Evolutionary conservation across 805 yeast genomes (phyloP).

Genomic region (Lipomyces lipofer): DNA sequence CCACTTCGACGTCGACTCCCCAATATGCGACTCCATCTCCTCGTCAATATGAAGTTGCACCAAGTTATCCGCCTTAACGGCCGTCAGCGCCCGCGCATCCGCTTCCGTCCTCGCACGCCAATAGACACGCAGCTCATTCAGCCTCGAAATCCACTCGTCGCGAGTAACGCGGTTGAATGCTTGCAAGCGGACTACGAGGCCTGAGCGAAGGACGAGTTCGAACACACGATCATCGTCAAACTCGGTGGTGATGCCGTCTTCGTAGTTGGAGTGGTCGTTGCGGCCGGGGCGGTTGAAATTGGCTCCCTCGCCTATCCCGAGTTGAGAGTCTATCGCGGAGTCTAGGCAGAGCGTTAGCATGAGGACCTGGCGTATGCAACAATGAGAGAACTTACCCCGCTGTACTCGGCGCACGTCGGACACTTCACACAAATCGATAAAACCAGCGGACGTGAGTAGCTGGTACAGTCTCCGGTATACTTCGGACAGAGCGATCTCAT

Average conservation of each 20-base stretch:
- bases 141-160: constrained; percentile 64
- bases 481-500: constrained; percentile 62
- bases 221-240: constrained; percentile 50
- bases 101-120: constrained; percentile 57
- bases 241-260: constrained; percentile 22
- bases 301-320: constrained; percentile 26
- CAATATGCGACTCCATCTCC: constrained; percentile 55
- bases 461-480: constrained; percentile 60
- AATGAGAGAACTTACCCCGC: constrained; percentile 9
- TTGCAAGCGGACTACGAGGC: constrained; percentile 51
- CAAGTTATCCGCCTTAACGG: constrained; percentile 50
- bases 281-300: constrained; percentile 23
- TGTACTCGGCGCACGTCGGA: constrained; percentile 35
- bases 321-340: constrained; percentile 16
- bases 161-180: constrained; percentile 54
- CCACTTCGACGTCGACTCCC: constrained; percentile 53
- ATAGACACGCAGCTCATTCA: constrained; percentile 50
- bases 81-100: constrained; percentile 44
- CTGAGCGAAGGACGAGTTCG: constrained; percentile 52
- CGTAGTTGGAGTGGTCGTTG: constrained; percentile 13
- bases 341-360: background rate
- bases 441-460: constrained; percentile 57
- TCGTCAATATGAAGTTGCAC: constrained; percentile 53
- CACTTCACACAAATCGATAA: constrained; percentile 53
- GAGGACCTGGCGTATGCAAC: background rate